A percentile compares a stretch with the other conserved stretches of the same genome.
These are phyloP conservation scores for Adansonia grandidieri DNA, from an alignment of 441 rosid genomes.

Conservation along the genomic window DNA sequence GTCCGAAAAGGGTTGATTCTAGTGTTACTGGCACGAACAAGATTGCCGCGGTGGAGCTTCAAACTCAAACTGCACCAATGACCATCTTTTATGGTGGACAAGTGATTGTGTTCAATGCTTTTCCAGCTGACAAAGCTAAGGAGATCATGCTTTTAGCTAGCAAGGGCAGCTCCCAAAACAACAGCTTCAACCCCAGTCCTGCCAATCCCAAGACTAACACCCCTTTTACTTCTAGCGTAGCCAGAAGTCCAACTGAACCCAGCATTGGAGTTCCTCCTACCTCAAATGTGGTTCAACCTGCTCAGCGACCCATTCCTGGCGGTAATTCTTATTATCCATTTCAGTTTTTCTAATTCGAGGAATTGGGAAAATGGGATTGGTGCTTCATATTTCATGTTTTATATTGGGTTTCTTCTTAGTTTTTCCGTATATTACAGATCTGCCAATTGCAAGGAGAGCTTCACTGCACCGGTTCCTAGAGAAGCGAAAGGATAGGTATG, in stretches of 20 bases:
- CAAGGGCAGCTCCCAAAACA: constrained; percentile 43
- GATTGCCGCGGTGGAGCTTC: constrained; percentile 31
- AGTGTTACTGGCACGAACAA: constrained; percentile 23
- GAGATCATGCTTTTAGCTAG: constrained; percentile 69
- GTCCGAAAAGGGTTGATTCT: constrained; percentile 38
- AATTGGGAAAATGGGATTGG: not conserved
- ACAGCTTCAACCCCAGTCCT: constrained; percentile 32
- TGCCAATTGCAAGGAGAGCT: constrained; percentile 86
- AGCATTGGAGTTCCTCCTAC: constrained; percentile 30
- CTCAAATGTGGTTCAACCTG: constrained; percentile 34
- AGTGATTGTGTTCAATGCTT: constrained; percentile 68
- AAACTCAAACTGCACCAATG: constrained; percentile 56
- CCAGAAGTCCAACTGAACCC: constrained; percentile 40
- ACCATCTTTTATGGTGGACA: constrained; percentile 79
- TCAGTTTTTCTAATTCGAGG: not conserved
- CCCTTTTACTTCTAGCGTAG: constrained; percentile 25
- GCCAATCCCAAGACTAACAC: constrained; percentile 15
- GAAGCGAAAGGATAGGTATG: constrained; percentile 87
- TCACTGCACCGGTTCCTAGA: constrained; percentile 84
- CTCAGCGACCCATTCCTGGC: constrained; percentile 41
- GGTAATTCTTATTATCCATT: constrained; percentile 43
- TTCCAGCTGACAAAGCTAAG: constrained; percentile 71
- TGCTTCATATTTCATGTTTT: not conserved
- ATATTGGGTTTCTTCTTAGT: constrained; percentile 5
- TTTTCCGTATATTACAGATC: constrained; percentile 45